Evolutionary conservation across 2,329 filamentous ascomycete species (phyloP).

Genomic region (Aspergillus quadricinctus): DNA sequence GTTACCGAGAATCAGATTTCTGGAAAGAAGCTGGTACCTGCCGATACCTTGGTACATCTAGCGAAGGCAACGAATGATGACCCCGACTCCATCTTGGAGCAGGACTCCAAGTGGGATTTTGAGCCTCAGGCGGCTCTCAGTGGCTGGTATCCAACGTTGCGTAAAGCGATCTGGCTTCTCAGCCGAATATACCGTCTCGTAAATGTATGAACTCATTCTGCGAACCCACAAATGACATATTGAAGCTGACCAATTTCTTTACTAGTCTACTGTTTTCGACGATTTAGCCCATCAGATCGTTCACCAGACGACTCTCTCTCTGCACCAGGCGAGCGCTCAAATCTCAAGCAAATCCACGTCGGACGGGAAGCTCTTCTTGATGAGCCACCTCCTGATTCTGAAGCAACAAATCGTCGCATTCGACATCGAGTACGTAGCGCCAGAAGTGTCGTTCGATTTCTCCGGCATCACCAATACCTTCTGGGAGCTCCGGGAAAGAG

Average conservation of each 20-base stretch:
- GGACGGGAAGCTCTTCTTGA: constrained; percentile 85
- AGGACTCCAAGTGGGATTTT: constrained; percentile 49
- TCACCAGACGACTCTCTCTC: constrained; percentile 78
- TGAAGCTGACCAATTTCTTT: constrained; percentile 12
- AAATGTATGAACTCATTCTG: constrained; percentile 45
- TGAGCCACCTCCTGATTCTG: constrained; percentile 89
- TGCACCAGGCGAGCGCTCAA: constrained; percentile 69
- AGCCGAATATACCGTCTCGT: constrained; percentile 67
- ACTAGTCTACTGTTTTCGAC: constrained; percentile 62
- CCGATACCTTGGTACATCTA: constrained; percentile 35
- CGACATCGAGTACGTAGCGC: constrained; percentile 75
- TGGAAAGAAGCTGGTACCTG: constrained; percentile 48
- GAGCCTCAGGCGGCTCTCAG: constrained; percentile 54
- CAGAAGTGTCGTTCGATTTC: constrained; percentile 63
- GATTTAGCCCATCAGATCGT: constrained; percentile 78
- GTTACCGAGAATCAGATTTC: constrained; percentile 46
- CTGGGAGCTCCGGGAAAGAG: constrained; percentile 62
- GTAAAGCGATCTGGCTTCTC: constrained; percentile 64
- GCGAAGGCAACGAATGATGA: constrained; percentile 52
- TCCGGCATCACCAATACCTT: constrained; percentile 63
- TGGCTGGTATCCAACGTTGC: constrained; percentile 63
- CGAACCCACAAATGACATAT: neutral
- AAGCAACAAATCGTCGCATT: constrained; percentile 96
- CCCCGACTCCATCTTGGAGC: constrained; percentile 38
- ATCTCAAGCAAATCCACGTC: constrained; percentile 62